Percentiles rank a stretch among this genome's conserved stretches.
Conservation (phyloP, 176 grass and related monocot genomes). For the Puccinellia tenuiflora region DNA sequence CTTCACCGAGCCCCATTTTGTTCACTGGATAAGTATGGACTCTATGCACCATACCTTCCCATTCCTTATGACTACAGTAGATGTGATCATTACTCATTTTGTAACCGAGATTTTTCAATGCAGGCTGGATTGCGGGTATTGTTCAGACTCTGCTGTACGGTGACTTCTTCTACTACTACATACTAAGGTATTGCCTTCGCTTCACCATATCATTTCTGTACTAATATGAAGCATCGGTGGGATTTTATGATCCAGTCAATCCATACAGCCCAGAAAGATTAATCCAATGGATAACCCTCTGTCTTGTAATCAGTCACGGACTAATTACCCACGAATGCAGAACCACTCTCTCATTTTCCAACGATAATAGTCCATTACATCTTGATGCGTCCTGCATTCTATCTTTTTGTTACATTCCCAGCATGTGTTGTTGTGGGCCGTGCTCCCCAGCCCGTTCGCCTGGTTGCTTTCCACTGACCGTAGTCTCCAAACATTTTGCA, state of each 20-base stretch:
- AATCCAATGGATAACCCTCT: background rate
- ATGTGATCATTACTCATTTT: background rate
- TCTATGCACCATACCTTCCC: background rate
- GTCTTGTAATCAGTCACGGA: background rate
- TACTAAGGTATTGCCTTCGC: constrained; percentile 59
- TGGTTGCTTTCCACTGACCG: constrained; percentile 18
- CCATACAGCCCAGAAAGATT: background rate
- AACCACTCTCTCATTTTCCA: too few relatives aligned
- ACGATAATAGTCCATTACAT: too few relatives aligned
- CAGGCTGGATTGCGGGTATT: constrained; percentile 84
- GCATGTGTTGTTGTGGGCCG: too few relatives aligned
- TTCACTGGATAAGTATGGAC: constrained; percentile 93
- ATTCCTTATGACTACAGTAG: background rate
- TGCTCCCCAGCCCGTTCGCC: too few relatives aligned
- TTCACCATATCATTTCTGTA: background rate
- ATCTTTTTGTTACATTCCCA: too few relatives aligned
- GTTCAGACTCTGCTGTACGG: constrained; percentile 85
- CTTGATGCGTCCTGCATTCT: too few relatives aligned
- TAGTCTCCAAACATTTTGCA: constrained; percentile 35
- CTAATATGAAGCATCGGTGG: background rate
- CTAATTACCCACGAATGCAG: background rate
- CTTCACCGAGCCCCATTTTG: constrained; percentile 77
- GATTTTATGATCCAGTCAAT: background rate
- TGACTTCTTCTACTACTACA: constrained; percentile 97
- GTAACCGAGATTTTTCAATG: background rate